Evolutionary conservation across 75 land plant species (phyloP).

Genomic region (Sequoiadendron giganteum): DNA sequence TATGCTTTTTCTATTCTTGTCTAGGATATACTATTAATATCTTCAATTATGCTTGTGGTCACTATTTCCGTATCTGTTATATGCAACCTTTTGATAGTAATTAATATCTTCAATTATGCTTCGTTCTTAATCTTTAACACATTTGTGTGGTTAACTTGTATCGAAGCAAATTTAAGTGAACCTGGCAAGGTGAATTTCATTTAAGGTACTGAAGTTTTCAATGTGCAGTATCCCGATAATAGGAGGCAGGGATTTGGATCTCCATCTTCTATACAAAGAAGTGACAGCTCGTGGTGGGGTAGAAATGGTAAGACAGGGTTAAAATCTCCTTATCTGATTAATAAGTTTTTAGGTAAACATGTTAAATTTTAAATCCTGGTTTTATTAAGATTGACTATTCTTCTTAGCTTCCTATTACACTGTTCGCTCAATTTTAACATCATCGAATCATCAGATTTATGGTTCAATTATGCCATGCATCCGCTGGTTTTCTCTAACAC

Average conservation of each 20-base stretch:
- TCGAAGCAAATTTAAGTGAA: not conserved
- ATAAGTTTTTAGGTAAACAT: not conserved
- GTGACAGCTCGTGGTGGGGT: slow-evolving; percentile 40
- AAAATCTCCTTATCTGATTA: not conserved
- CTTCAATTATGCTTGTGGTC: too few relatives aligned
- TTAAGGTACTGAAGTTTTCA: not conserved
- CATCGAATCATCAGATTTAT: not conserved
- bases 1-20: too few relatives aligned
- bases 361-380: not conserved
- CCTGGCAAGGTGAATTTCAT: not conserved
- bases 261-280: slow-evolving; percentile 34
- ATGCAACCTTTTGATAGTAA: not conserved
- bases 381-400: not conserved
- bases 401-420: not conserved
- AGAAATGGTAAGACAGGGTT: slow-evolving; percentile 24
- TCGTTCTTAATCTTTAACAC: not conserved
- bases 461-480: not conserved
- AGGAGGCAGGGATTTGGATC: slow-evolving; percentile 38
- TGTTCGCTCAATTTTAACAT: not conserved
- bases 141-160: not conserved
- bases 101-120: not conserved
- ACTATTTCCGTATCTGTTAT: not conserved
- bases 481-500: not conserved
- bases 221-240: slow-evolving; percentile 30
- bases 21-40: too few relatives aligned